A percentile compares a stretch with the other conserved stretches of the same genome.
phyloP scores from a whole-genome alignment of 345 rosid genomes.

The Pelargonium nanum region DNA sequence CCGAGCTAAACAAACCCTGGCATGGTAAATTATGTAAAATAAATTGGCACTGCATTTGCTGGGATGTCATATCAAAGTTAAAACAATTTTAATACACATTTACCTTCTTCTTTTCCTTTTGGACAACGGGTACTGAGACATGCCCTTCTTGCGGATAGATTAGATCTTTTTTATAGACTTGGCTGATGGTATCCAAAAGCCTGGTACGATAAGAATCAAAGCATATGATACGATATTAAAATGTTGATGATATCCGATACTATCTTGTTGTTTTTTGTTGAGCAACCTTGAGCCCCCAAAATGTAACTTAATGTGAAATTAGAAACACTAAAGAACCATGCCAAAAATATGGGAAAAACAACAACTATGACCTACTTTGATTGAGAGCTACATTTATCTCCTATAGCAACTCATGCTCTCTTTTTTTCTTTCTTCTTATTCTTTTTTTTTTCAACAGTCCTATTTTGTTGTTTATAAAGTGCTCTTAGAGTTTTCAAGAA shows the following conservation, averaged over 20 bases:
- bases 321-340: no score
- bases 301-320: no score
- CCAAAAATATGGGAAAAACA: no score
- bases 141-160: slow-evolving; percentile 28
- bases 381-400: no score
- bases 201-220: slow-evolving; percentile 20
- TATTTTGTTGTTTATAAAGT: no score
- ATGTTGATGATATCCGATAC: background rate
- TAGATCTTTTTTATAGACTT: slow-evolving; percentile 43
- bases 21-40: slow-evolving; percentile 8
- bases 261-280: no score
- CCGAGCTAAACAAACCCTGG: slow-evolving; percentile 83
- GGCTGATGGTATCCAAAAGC: slow-evolving; percentile 42
- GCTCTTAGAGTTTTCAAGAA: no score
- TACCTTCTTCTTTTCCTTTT: slow-evolving; percentile 79
- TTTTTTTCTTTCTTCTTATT: no score
- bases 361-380: no score
- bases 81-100: background rate
- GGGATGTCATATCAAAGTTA: background rate
- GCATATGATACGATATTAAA: background rate
- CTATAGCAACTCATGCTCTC: no score
- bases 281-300: no score
- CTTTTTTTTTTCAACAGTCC: no score
- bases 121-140: slow-evolving; percentile 21
- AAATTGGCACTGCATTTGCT: background rate